These are phyloP conservation scores for Phialophora tarda DNA, from an alignment of 2,329 filamentous ascomycete species.

Conservation along the genomic window DNA sequence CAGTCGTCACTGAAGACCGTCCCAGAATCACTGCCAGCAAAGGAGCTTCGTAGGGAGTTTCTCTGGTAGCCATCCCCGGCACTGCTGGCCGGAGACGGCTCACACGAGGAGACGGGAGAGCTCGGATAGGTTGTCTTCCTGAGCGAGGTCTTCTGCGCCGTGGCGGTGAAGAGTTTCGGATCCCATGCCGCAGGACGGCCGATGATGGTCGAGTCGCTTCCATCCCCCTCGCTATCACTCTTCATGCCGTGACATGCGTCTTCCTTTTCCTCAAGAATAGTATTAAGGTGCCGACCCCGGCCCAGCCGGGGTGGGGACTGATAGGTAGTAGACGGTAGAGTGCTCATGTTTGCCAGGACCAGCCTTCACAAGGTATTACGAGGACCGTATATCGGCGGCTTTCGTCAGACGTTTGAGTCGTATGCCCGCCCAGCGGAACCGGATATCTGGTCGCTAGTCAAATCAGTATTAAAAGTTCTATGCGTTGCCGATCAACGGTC, in stretches of 20 bases:
- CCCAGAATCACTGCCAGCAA: constrained; percentile 84
- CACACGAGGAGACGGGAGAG: constrained; percentile 44
- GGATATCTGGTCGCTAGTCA: constrained; percentile 10
- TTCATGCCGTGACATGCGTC: constrained; percentile 40
- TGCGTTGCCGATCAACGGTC: constrained; percentile 34
- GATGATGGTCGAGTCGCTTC: constrained; percentile 45
- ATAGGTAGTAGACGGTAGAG: constrained; percentile 58
- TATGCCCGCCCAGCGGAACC: constrained; percentile 16
- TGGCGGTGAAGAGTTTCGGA: constrained; percentile 37
- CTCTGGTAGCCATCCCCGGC: constrained; percentile 66
- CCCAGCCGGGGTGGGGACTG: constrained; percentile 62
- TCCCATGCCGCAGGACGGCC: constrained; percentile 43
- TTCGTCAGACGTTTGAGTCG: constrained; percentile 1
- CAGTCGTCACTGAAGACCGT: constrained; percentile 57
- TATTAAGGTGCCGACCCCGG: constrained; percentile 66
- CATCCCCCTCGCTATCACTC: constrained; percentile 48
- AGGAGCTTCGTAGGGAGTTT: constrained; percentile 82
- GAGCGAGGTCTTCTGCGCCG: constrained; percentile 32
- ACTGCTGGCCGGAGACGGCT: constrained; percentile 65
- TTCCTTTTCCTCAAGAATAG: constrained; percentile 64
- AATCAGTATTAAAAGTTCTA: constrained; percentile 34
- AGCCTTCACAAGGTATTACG: constrained; percentile 28
- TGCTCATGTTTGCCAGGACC: constrained; percentile 41
- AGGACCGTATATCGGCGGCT: neutral
- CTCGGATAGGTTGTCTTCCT: constrained; percentile 27